Base-by-base conservation (phyloP, 306 rosid species). In the Acacia confusa region DNA sequence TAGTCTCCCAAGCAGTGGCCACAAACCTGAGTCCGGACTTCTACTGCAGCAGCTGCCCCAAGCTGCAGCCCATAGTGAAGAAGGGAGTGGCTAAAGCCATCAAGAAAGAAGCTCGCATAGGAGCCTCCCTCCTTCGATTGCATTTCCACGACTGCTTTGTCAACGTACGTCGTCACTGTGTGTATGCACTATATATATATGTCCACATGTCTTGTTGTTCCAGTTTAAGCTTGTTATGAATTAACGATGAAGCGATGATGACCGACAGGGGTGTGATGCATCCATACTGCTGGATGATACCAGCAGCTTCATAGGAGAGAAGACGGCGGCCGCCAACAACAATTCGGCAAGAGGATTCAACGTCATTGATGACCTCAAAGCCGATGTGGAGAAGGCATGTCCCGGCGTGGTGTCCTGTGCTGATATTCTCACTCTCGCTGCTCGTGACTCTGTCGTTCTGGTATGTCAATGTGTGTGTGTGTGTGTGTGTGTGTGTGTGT, bases 61-160 rank as follows among this genome's bases (percentile, higher is more conserved):
- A 82, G 17, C 79, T 87, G 70, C 50, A 72, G 52, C 63, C 88
- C 5, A 81, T 88, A 36, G 88, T 89, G 25, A 52, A 84, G 60
- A 48, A 64, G 24, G 89, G 82, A 77, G 84, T 89, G 47, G 76
- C 20, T 25, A n/a, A 79, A 69, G 90, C 91, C 85, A 76, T 89
- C 1, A 15, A 53, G 3, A 81, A 61, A 0, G 91, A 89, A 81
- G 53, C 85, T 20, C 91, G 92, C 20, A 65, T 89, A 0, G 90
- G 90, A 9, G 94, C 92, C 77, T 91, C 92, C 44, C 65, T 91
- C 45, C 94, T 91, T 64, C 84, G 91, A 25, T 75, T 91, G 78
- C 90, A 89, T 84, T 91, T 91, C 83, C 92, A 91, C 8, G 94
- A 91, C 45, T 89, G 94, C 83, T 91, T 91, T 74, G 94, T 91